Percentiles rank a stretch among this genome's conserved stretches.
Conservation (phyloP, 1,139 yeast genomes). For the Meyerozyma athensensis region DNA sequence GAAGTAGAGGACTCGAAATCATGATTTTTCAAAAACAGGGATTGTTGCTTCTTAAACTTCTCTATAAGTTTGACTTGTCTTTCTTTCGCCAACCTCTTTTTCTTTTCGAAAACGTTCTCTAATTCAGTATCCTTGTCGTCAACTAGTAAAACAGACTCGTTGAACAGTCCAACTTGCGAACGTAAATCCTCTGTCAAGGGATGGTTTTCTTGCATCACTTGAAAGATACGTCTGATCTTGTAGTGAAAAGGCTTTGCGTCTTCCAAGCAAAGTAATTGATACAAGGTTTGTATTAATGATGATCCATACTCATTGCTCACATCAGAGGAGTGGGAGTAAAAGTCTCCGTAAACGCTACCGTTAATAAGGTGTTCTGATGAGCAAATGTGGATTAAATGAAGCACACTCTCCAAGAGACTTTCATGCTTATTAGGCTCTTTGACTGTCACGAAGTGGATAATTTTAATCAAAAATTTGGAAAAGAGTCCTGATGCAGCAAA, state of each 20-base stretch:
- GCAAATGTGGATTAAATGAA: slow-evolving; percentile 68
- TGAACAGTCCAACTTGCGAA: slow-evolving; percentile 19
- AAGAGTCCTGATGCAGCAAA: slow-evolving; percentile 52
- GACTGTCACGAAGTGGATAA: slow-evolving; percentile 39
- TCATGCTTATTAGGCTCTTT: slow-evolving; percentile 46
- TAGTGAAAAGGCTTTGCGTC: slow-evolving; percentile 40
- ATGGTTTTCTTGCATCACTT: slow-evolving; percentile 27
- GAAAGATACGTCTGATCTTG: slow-evolving; percentile 52
- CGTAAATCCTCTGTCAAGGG: slow-evolving; percentile 18
- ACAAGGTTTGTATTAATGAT: slow-evolving; percentile 44
- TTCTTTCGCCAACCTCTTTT: slow-evolving; percentile 65
- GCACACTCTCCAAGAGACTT: slow-evolving; percentile 48
- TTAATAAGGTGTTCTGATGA: slow-evolving; percentile 30
- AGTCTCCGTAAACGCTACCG: slow-evolving; percentile 24
- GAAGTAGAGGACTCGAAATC: slow-evolving; percentile 26
- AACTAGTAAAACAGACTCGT: slow-evolving; percentile 15
- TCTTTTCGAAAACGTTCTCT: slow-evolving; percentile 50
- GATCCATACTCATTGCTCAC: slow-evolving; percentile 25
- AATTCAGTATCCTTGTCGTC: slow-evolving; percentile 13
- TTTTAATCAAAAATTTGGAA: slow-evolving; percentile 45
- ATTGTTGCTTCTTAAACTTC: slow-evolving; percentile 74
- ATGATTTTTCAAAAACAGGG: slow-evolving; percentile 55
- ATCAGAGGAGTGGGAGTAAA: slow-evolving; percentile 31
- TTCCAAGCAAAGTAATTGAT: slow-evolving; percentile 38
- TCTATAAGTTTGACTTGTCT: slow-evolving; percentile 72